phyloP scores from a whole-genome alignment of 2,329 filamentous ascomycete species.

The Epichloe sp. region DNA sequence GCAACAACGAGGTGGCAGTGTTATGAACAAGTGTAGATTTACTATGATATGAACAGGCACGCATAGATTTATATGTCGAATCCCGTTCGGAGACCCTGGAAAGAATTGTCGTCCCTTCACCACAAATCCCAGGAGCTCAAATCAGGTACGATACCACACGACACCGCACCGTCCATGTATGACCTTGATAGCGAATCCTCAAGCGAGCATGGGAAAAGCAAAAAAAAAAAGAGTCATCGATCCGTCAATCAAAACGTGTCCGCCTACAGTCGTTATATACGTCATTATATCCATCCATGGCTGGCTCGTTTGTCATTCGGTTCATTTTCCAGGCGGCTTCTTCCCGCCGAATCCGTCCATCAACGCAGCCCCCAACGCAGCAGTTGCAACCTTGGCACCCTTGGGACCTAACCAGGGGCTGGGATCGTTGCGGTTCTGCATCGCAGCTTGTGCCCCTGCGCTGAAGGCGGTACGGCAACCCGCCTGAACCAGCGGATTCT shows the following conservation, averaged over 20 bases:
- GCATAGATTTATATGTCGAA: not conserved
- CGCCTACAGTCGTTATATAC: not conserved
- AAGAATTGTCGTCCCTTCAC: not conserved
- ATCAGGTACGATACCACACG: too few relatives aligned
- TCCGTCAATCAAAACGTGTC: not conserved
- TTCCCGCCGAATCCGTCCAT: constrained; percentile 32
- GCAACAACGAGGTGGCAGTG: too few relatives aligned
- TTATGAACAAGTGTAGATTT: too few relatives aligned
- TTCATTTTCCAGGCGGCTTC: not conserved
- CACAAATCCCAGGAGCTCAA: too few relatives aligned
- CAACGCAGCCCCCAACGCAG: constrained; percentile 34
- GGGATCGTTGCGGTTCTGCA: constrained; percentile 30
- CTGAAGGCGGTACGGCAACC: constrained; percentile 33
- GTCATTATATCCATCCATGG: not conserved
- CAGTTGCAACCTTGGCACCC: constrained; percentile 34
- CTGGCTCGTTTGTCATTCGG: not conserved
- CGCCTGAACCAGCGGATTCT: constrained; percentile 25
- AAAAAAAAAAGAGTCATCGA: too few relatives aligned
- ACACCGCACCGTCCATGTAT: too few relatives aligned
- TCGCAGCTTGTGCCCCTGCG: constrained; percentile 35
- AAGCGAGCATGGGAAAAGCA: too few relatives aligned
- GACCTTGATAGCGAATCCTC: too few relatives aligned
- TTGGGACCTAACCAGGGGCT: constrained; percentile 35
- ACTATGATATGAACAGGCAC: too few relatives aligned
- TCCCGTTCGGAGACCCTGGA: not conserved